These are phyloP conservation scores for Afroboletus lepidellus DNA, from an alignment of 1,284 basidiomycete species.

Conservation along the genomic window DNA sequence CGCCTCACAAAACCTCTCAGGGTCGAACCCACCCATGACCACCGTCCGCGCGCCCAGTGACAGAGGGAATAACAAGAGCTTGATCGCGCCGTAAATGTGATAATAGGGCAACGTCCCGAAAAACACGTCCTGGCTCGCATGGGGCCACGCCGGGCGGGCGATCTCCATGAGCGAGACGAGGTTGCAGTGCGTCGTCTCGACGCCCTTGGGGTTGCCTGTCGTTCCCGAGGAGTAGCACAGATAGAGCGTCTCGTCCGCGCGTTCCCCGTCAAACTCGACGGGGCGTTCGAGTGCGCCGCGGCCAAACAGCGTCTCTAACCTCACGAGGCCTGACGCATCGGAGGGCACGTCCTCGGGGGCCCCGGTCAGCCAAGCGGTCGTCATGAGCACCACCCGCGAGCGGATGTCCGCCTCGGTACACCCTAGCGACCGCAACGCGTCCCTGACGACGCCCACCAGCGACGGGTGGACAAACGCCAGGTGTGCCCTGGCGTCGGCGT, in stretches of 20 bases:
- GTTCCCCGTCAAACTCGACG: conserved; percentile 48
- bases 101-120: conserved; percentile 59
- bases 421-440: conserved; percentile 45
- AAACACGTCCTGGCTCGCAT: conserved; percentile 41
- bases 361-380: conserved; percentile 41
- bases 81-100: conserved; percentile 55
- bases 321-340: conserved; percentile 30
- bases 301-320: conserved; percentile 44
- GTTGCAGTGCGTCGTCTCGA: conserved; percentile 70
- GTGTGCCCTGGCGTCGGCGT: conserved; percentile 52
- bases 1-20: conserved; percentile 64
- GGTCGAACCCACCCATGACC: conserved; percentile 74
- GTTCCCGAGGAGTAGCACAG: conserved; percentile 71
- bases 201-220: conserved; percentile 59
- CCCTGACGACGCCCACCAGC: conserved; percentile 44
- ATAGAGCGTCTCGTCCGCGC: conserved; percentile 53
- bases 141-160: conserved; percentile 41
- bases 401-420: conserved; percentile 41
- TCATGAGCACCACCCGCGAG: conserved; percentile 46
- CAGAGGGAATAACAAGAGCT: conserved; percentile 62
- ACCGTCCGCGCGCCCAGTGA: conserved; percentile 58
- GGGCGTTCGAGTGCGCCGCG: conserved; percentile 46
- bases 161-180: conserved; percentile 51
- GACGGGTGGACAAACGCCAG: conserved; percentile 55
- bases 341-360: conserved; percentile 23